Conservation (phyloP, 805 yeast genomes). For the Cyberlindnera nakhonratchasimensis region DNA sequence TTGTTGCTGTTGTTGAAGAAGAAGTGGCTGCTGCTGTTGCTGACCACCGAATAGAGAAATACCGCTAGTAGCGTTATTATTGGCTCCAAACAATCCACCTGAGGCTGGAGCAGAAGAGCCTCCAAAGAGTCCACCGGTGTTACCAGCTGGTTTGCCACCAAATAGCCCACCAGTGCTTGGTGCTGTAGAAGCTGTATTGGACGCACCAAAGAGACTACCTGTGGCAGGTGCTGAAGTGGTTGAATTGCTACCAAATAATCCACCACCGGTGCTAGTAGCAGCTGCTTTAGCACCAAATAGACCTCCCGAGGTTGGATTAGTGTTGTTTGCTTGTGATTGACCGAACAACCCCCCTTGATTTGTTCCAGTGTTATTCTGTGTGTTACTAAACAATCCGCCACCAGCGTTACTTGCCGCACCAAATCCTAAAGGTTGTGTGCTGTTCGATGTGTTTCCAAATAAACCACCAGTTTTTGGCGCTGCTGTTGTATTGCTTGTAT, state of each 20-base stretch:
- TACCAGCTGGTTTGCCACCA: constrained; percentile 12
- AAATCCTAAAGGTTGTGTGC: constrained; percentile 3
- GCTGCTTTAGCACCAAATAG: constrained; percentile 34
- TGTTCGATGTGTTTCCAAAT: constrained; percentile 28
- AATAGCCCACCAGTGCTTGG: constrained; percentile 11
- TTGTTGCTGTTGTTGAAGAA: constrained; percentile 17
- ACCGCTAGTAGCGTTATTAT: constrained; percentile 12
- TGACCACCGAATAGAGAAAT: constrained; percentile 15
- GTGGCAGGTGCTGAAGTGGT: constrained; percentile 2
- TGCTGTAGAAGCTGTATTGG: too few relatives aligned
- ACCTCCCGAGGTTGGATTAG: constrained; percentile 18
- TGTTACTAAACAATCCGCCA: constrained; percentile 1
- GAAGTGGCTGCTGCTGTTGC: constrained; percentile 11
- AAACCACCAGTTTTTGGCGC: constrained; percentile 28
- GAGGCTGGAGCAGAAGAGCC: constrained; percentile 7
- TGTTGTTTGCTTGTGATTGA: background rate
- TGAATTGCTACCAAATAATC: constrained; percentile 29
- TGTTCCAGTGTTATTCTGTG: constrained; percentile 2
- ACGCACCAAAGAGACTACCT: constrained; percentile 12
- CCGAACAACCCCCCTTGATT: constrained; percentile 2
- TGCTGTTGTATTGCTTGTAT: background rate
- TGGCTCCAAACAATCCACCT: constrained; percentile 43
- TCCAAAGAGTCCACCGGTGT: constrained; percentile 32
- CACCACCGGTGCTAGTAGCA: constrained; percentile 28
- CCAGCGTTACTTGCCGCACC: constrained; percentile 15